Percentiles rank a stretch among this genome's conserved stretches.
Evolutionary conservation across 2,329 filamentous ascomycete genomes (phyloP).

Genomic region (Stemphylium vesicarium): DNA sequence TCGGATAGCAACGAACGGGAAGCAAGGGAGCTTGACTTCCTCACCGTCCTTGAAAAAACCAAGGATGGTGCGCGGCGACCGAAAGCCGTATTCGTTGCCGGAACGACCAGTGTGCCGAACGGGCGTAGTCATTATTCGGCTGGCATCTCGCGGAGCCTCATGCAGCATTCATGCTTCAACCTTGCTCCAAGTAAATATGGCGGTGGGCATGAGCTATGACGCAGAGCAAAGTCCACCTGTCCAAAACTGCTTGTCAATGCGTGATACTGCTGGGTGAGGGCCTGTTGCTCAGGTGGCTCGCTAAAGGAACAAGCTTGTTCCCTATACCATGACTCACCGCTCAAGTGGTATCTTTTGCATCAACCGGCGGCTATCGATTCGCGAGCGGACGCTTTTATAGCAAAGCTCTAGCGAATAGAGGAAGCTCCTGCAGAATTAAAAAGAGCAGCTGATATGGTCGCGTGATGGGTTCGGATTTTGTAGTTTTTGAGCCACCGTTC

Average conservation of each 20-base stretch:
- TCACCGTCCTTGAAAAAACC: slow-evolving; percentile 8
- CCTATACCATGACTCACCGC: slow-evolving; percentile 31
- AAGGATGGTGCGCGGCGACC: slow-evolving; percentile 1
- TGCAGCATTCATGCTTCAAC: slow-evolving; percentile 20
- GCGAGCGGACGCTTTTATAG: slow-evolving; percentile 1
- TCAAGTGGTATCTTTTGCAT: slow-evolving; percentile 6
- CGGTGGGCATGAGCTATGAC: slow-evolving; percentile 27
- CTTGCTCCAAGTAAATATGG: slow-evolving; percentile 18
- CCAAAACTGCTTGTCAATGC: slow-evolving; percentile 30
- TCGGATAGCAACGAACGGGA: slow-evolving; percentile 8
- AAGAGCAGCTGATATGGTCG: slow-evolving; percentile 10
- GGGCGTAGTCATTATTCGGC: slow-evolving; percentile 7
- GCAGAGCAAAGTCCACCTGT: slow-evolving; percentile 22
- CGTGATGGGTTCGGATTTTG: slow-evolving; percentile 3
- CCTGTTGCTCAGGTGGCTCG: slow-evolving; percentile 21
- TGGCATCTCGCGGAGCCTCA: slow-evolving; percentile 15
- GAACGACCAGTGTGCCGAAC: slow-evolving; percentile 8
- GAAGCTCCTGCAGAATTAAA: background rate
- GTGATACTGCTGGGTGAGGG: slow-evolving; percentile 19
- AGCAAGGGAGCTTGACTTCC: slow-evolving; percentile 8
- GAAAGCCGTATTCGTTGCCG: slow-evolving; percentile 19
- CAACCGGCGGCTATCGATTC: slow-evolving; percentile 2
- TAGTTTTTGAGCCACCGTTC: background rate
- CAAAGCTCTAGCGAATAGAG: slow-evolving; percentile 1
- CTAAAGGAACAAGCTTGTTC: slow-evolving; percentile 25